These are phyloP conservation scores for Psilocybe tampanensis DNA, from an alignment of 768 basidiomycete genomes.

Conservation along the genomic window DNA sequence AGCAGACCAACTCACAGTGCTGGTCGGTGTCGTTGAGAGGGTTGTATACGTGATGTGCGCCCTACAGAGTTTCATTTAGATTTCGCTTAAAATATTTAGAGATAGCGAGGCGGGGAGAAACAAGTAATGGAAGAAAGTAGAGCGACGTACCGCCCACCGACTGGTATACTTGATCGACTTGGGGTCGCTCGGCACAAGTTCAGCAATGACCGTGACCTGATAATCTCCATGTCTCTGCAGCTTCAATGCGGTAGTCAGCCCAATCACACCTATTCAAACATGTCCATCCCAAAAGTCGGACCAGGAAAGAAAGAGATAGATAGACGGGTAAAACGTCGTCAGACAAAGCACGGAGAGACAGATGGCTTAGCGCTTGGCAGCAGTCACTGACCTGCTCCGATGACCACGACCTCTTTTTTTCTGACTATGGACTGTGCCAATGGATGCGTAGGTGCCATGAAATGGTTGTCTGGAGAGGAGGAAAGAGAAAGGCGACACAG, in stretches of 20 bases:
- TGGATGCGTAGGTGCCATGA: not conserved
- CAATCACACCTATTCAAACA: conserved; percentile 64
- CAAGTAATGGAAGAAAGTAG: no score
- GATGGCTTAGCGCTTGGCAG: not conserved
- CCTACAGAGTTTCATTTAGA: no score
- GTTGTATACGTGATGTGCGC: conserved; percentile 76
- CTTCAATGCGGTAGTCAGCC: conserved; percentile 73
- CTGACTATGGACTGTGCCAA: not conserved
- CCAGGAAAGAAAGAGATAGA: not conserved
- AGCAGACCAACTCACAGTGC: conserved; percentile 57
- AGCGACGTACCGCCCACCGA: conserved; percentile 73
- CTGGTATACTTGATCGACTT: conserved; percentile 79
- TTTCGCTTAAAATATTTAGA: no score
- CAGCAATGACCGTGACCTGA: conserved; percentile 70
- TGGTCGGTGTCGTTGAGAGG: conserved; percentile 53
- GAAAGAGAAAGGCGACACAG: no score
- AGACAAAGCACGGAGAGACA: not conserved
- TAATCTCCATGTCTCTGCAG: conserved; percentile 66
- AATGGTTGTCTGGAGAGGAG: no score
- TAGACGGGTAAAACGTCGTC: not conserved
- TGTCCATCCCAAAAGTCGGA: not conserved
- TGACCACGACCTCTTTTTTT: not conserved
- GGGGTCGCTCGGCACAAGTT: conserved; percentile 70
- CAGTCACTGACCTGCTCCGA: not conserved
- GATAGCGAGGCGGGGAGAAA: no score